A percentile compares a stretch with the other conserved stretches of the same genome.
Evolutionary conservation across 2,329 filamentous ascomycete genomes (phyloP).

Genomic region (Aspergillus sp.): DNA sequence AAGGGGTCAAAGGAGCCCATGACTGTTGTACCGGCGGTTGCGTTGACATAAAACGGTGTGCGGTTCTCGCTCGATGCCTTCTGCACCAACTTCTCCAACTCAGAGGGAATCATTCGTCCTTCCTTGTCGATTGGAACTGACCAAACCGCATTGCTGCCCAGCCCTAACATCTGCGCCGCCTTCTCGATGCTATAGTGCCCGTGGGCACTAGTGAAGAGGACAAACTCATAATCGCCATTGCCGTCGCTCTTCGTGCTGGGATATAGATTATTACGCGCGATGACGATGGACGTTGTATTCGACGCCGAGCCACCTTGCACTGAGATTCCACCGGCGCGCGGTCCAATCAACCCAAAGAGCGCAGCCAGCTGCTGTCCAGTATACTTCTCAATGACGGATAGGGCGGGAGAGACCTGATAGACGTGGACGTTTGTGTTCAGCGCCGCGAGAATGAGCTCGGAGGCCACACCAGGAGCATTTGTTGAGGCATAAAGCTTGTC

Average conservation of each 20-base stretch:
- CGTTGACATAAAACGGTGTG: slow-evolving; percentile 92
- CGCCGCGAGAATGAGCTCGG: slow-evolving; percentile 79
- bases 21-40: slow-evolving; percentile 92
- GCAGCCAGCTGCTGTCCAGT: slow-evolving; percentile 71
- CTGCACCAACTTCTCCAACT: slow-evolving; percentile 63
- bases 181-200: slow-evolving; percentile 96
- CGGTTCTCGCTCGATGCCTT: slow-evolving; percentile 65
- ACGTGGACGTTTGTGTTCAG: slow-evolving; percentile 95
- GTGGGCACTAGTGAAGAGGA: slow-evolving; percentile 83
- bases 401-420: slow-evolving; percentile 86
- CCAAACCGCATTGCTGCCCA: slow-evolving; percentile 74
- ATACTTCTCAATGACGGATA: slow-evolving; percentile 84
- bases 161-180: slow-evolving; percentile 84
- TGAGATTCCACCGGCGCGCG: slow-evolving; percentile 68
- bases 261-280: slow-evolving; percentile 83
- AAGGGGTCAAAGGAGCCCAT: slow-evolving; percentile 86
- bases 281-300: slow-evolving; percentile 80
- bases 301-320: slow-evolving; percentile 80
- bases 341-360: slow-evolving; percentile 73
- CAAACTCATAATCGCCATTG: slow-evolving; percentile 64
- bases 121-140: slow-evolving; percentile 69
- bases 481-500: slow-evolving; percentile 94
- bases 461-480: slow-evolving; percentile 80
- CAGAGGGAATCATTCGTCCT: slow-evolving; percentile 69
- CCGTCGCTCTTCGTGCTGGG: slow-evolving; percentile 74